Percentiles rank a stretch among this genome's conserved stretches.
Evolutionary conservation across 257 asterid genomes (phyloP).

Genomic region (Jasminum sambac): DNA sequence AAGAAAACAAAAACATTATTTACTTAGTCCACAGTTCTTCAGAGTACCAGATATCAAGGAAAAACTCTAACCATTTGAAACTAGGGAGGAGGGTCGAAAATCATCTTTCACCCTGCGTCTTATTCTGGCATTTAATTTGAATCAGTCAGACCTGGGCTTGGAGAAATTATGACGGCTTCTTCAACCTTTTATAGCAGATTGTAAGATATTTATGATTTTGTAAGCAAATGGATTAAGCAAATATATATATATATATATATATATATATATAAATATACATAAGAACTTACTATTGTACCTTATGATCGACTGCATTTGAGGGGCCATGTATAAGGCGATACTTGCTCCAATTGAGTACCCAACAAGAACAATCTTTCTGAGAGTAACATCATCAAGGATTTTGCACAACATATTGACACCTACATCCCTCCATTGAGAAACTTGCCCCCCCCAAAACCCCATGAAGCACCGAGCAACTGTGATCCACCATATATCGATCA

Average conservation of each 20-base stretch:
- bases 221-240: not conserved
- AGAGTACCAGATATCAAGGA: constrained; percentile 76
- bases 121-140: constrained; percentile 53
- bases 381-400: constrained; percentile 47
- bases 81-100: constrained; percentile 66
- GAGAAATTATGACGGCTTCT: constrained; percentile 82
- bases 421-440: constrained; percentile 63
- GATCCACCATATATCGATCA: constrained; percentile 86
- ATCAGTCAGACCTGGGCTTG: constrained; percentile 85
- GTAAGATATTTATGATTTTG: constrained; percentile 17
- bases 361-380: constrained; percentile 61
- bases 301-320: constrained; percentile 57
- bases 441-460: too few relatives aligned
- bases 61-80: constrained; percentile 69
- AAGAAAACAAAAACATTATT: not conserved
- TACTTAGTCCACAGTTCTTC: constrained; percentile 90
- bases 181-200: constrained; percentile 46
- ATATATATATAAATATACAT: not conserved
- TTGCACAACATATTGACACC: constrained; percentile 52
- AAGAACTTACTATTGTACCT: constrained; percentile 41
- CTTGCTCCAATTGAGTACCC: constrained; percentile 99
- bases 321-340: constrained; percentile 71
- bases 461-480: constrained; percentile 36
- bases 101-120: constrained; percentile 77
- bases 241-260: too few relatives aligned